Evolutionary conservation across 2,329 filamentous ascomycete genomes (phyloP), one percentile per base, ranked within the genome.

Genomic region (Orbilia blumenaviensis): DNA sequence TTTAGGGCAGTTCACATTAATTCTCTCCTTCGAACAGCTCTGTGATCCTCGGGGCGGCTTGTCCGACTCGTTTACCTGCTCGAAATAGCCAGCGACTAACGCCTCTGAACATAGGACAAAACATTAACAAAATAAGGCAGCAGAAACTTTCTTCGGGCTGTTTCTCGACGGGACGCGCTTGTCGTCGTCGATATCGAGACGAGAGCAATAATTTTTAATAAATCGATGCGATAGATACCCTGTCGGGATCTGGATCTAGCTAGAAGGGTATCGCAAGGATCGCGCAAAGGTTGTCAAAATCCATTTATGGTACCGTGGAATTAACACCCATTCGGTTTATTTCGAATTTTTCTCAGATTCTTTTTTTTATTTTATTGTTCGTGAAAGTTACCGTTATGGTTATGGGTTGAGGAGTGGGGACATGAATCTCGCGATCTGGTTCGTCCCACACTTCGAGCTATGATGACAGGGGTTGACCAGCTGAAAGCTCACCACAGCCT

Each of bases 1-100:
- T 68, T 75, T 74, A 68, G 63, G 71, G 71, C 63, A 75, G 54
- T 54, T 64, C 38, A 54, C 46, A 68, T 41, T 21, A 48, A 50
- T 32, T 16, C 44, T 14, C 23, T 63, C 66, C 46, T 48, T 64
- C 41, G 44, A 54, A 54, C 66, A 63, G 38, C 23, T 71, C 36
- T 71, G 52, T 56, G 66, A 71, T 66, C 62, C 63, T 68, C 71
- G 69, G 69, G 71, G 71, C 71, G 71, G 71, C 71, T 75, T 75
- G 71, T 75, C 71, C 71, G 71, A 75, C 71, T 74, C 71, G 71
- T 62, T 66, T 68, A 75, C 71, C 71, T 75, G 38, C 71, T 75
- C 14, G 46, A 75, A 75, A 63, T 63, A 63, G 71, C 23, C 44
- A 56, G 71, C 71, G 63, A 68, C 71, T 74, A 66, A 52, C 62